phyloP scores from a whole-genome alignment of 108 stramenopile species.

The Skeletonema menzelii region DNA sequence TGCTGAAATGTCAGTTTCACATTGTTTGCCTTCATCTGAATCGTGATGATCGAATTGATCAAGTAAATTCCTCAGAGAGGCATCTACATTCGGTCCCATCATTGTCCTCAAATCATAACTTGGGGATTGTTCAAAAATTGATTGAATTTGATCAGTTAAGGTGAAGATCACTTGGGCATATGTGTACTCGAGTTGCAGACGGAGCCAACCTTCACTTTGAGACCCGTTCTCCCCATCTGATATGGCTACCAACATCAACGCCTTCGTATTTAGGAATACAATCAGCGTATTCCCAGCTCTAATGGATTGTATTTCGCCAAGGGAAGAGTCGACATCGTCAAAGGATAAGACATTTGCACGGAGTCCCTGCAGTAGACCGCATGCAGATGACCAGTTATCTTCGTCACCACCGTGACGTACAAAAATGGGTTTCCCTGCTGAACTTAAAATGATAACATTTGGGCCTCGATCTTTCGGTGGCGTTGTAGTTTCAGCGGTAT shows the following conservation, averaged over 20 bases:
- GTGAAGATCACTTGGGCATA: conserved; percentile 75
- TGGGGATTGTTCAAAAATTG: conserved; percentile 55
- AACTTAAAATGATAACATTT: conserved; percentile 75
- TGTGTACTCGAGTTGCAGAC: conserved; percentile 71
- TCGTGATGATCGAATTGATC: conserved; percentile 37
- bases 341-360: conserved; percentile 54
- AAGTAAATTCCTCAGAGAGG: conserved; percentile 37
- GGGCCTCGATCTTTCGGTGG: conserved; percentile 19
- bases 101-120: conserved; percentile 64
- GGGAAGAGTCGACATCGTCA: conserved; percentile 34
- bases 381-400: conserved; percentile 60
- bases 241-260: conserved; percentile 65
- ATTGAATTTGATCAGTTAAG: conserved; percentile 68
- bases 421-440: conserved; percentile 80
- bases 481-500: background rate
- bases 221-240: conserved; percentile 19
- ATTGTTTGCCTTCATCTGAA: background rate
- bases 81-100: conserved; percentile 51
- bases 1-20: background rate
- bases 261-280: conserved; percentile 70
- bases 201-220: conserved; percentile 52
- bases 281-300: conserved; percentile 41
- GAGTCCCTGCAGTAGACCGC: conserved; percentile 67
- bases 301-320: conserved; percentile 71
- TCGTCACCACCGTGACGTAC: conserved; percentile 54